These are phyloP conservation scores for Cutaneotrichosporon sp. DNA, from an alignment of 1,284 basidiomycete species.

Conservation along the genomic window DNA sequence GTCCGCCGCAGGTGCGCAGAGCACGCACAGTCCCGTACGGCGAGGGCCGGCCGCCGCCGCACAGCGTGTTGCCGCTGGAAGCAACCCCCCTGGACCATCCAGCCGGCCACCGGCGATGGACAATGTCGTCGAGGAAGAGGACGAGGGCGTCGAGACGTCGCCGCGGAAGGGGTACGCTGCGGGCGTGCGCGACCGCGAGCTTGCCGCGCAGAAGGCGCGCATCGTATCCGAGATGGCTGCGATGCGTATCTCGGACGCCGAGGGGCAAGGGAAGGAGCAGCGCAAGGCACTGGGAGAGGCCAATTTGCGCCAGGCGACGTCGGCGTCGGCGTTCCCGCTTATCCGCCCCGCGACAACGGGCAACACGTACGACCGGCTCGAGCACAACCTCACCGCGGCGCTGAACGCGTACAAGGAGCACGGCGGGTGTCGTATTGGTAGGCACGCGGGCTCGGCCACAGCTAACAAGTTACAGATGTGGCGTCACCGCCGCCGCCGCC, in stretches of 20 bases:
- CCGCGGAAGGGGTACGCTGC: constrained; percentile 18
- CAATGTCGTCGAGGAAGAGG: constrained; percentile 45
- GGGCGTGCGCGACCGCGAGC: constrained; percentile 40
- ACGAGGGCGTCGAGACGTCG: constrained; percentile 40
- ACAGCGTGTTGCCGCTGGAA: not conserved
- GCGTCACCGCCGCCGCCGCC: constrained; percentile 57
- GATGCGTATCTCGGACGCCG: constrained; percentile 16
- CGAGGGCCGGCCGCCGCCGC: constrained; percentile 26
- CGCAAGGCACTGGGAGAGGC: constrained; percentile 7
- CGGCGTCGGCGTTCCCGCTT: not conserved
- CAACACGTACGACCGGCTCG: constrained; percentile 29
- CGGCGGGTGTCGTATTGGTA: constrained; percentile 32
- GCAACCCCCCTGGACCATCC: constrained; percentile 13
- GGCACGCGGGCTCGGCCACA: constrained; percentile 9
- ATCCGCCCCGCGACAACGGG: not conserved
- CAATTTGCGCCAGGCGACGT: not conserved
- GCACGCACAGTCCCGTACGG: constrained; percentile 40
- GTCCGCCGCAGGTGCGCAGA: constrained; percentile 38
- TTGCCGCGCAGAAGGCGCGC: constrained; percentile 77
- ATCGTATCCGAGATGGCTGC: constrained; percentile 81
- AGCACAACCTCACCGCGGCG: constrained; percentile 58
- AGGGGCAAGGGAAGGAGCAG: constrained; percentile 8
- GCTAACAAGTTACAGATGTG: constrained; percentile 20
- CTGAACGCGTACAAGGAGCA: constrained; percentile 1
- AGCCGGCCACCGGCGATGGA: constrained; percentile 56